Evolutionary conservation across 116 monocot genomes (phyloP), one percentile per base, ranked within the genome.

Genomic region (Papilionanthe hybrid): DNA sequence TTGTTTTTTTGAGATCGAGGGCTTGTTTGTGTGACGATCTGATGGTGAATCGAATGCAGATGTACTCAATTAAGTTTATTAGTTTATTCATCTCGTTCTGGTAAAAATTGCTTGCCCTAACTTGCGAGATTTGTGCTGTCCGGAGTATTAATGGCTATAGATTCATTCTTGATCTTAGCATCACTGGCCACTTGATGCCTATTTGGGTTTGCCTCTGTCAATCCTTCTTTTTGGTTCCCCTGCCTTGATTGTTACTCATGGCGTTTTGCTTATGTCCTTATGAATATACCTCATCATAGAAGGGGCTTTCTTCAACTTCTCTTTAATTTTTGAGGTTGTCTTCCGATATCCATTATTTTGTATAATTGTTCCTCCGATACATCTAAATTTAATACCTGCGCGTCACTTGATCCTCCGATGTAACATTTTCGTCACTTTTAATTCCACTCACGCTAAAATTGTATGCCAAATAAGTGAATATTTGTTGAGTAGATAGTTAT

Each of bases 281-380:
- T 67, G 67, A 67, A 28, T 28, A 28, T 28, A 67, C 67, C 28
- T 11, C n/a, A 67, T 67, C 67, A 27, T 28, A 67, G 7, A 67
- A 67, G 10, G 28, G 23, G 1, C 5, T 37, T 37, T 69, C 69
- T 69, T 25, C 37, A 37, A 69, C 69, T 30, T 37, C 17, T 32
- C 69, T 69, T 32, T 69, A 69, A 69, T 69, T 63, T 11, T 58
- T 58, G 58, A 68, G 12, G 68, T 30, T 23, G 68, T 68, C 68
- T 32, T 69, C 25, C 37, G 23, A 22, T 63, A 22, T 63, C 63
- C 63, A 22, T 63, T 58, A 58, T 6, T 4, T 58, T 58, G n/a
- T 58, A 58, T 58, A 58, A 58, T 63, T 63, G 63, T 15, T 53
- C 15, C 22, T 22, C 23, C 63, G 23, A 23, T 63, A 25, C 0